Evolutionary conservation across 257 asterid genomes (phyloP).

Genomic region (Agastache rugosa): DNA sequence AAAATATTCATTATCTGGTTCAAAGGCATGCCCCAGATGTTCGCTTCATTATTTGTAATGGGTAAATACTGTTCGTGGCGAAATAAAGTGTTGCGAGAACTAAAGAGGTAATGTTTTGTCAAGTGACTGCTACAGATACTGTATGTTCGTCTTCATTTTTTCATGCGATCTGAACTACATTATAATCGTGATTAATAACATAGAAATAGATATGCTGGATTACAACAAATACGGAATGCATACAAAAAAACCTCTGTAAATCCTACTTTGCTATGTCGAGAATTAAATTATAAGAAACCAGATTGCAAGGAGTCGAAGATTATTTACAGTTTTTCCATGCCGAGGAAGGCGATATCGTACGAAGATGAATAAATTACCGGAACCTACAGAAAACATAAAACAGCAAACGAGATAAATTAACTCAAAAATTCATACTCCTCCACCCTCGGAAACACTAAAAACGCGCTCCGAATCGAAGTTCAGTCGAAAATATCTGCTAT

Average conservation of each 20-base stretch:
- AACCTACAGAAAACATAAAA: conserved; percentile 49
- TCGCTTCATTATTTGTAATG: not conserved
- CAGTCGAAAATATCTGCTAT: not conserved
- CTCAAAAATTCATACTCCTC: conserved; percentile 15
- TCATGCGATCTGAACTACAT: conserved; percentile 5
- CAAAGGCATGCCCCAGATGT: not conserved
- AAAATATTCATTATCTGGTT: not conserved
- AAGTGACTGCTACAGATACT: not conserved
- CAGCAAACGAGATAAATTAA: conserved; percentile 22
- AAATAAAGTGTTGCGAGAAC: not conserved
- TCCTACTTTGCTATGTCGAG: not conserved
- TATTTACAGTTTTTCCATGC: conserved; percentile 86
- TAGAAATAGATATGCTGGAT: not conserved
- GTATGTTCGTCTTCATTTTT: not conserved
- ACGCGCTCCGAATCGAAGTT: not conserved
- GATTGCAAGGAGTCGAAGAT: conserved; percentile 13
- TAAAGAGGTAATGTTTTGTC: not conserved
- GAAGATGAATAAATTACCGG: conserved; percentile 84
- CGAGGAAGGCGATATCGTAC: conserved; percentile 80
- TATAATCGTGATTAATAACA: not conserved
- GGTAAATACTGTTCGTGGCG: not conserved
- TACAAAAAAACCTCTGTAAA: not conserved
- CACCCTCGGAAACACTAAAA: not conserved
- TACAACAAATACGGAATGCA: not conserved
- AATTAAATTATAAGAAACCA: not conserved